Conservation (phyloP, 1,284 basidiomycete species). For the Pseudozyma pruni region DNA sequence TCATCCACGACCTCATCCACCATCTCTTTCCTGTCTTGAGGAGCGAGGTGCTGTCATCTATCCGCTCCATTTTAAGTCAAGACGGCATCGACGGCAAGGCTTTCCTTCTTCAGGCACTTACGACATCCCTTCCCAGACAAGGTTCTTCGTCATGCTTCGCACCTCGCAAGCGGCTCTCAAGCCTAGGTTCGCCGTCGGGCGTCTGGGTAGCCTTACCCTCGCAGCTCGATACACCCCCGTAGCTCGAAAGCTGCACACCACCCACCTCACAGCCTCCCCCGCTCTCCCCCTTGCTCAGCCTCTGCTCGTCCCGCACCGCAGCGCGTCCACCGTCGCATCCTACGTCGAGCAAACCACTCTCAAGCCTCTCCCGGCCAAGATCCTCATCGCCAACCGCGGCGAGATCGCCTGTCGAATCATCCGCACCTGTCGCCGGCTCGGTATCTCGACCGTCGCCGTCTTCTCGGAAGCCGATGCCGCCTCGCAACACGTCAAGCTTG, state of each 20-base stretch:
- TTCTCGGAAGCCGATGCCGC: conserved; percentile 85
- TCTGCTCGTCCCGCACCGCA: not conserved
- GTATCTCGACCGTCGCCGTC: conserved; percentile 88
- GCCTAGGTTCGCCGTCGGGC: conserved; percentile 16
- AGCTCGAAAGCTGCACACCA: conserved; percentile 14
- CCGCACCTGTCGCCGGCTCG: conserved; percentile 85
- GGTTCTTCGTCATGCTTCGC: conserved; percentile 15
- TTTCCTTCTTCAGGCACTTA: not conserved
- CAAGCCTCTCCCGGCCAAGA: conserved; percentile 52
- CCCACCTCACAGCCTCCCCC: not conserved
- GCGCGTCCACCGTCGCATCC: conserved; percentile 10
- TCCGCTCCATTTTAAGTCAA: too few species aligned
- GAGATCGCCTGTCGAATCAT: conserved; percentile 95
- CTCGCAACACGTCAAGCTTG: conserved; percentile 79
- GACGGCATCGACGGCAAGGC: too few species aligned
- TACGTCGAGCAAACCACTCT: not conserved
- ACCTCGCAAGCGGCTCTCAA: conserved; percentile 8
- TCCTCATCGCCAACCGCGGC: conserved; percentile 73
- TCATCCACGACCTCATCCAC: too few species aligned
- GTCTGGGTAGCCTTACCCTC: not conserved
- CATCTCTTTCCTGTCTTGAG: too few species aligned
- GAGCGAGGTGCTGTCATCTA: too few species aligned
- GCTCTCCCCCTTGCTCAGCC: not conserved
- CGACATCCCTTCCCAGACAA: not conserved
- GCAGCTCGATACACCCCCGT: conserved; percentile 1